A percentile compares a stretch with the other conserved stretches of the same genome.
Conservation (phyloP, 148 eudicot species). For the Chenopodium quinoa region DNA sequence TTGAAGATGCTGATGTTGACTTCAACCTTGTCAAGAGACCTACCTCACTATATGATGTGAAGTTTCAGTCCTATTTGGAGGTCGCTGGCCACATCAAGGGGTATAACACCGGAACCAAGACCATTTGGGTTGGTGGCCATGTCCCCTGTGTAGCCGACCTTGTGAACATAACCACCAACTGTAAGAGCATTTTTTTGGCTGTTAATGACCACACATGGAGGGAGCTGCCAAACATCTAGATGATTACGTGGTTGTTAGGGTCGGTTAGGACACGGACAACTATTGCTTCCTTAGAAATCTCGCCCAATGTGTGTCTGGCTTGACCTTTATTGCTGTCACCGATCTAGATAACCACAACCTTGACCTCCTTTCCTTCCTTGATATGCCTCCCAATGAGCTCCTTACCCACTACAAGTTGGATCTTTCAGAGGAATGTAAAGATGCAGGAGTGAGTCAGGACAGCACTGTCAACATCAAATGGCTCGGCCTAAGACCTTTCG, state of each 20-base stretch:
- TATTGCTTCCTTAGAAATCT: not conserved
- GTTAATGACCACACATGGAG: not conserved
- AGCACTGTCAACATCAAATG: not conserved
- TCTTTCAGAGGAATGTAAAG: not conserved
- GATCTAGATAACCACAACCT: not conserved
- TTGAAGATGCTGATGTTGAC: not conserved
- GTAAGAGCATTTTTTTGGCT: not conserved
- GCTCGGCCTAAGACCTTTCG: not conserved
- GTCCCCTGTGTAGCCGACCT: not conserved
- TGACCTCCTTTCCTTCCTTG: not conserved
- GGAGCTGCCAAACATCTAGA: not conserved
- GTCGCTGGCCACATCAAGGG: not conserved
- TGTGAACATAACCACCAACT: not conserved
- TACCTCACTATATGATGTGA: not conserved
- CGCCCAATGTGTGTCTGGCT: constrained; percentile 2
- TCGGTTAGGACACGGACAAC: not conserved
- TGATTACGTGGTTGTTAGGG: not conserved
- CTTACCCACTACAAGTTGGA: not conserved
- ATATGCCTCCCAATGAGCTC: not conserved
- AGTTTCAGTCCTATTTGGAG: not conserved
- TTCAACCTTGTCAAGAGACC: not conserved
- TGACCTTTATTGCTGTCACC: not conserved
- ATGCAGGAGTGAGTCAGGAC: not conserved
- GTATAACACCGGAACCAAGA: not conserved
- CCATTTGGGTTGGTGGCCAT: not conserved